Percentiles rank a stretch among this genome's conserved stretches.
These are phyloP conservation scores for Solanum phureja DNA, from an alignment of 257 asterid species.

Conservation along the genomic window DNA sequence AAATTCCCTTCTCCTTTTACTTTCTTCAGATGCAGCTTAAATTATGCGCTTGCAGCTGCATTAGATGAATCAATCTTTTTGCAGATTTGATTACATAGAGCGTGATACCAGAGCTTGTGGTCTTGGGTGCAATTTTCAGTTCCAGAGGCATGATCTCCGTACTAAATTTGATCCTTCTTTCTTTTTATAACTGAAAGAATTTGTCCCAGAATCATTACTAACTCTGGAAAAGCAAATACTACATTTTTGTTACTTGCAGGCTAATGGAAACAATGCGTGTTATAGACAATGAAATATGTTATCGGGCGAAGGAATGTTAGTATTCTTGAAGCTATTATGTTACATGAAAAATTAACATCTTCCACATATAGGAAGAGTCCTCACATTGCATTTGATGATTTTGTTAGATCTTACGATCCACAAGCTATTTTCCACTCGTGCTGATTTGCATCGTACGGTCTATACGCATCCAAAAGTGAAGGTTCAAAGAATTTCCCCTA, in stretches of 20 bases:
- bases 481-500: constrained; percentile 24
- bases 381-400: neutral
- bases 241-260: constrained; percentile 34
- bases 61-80: neutral
- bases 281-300: constrained; percentile 78
- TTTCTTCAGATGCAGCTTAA: neutral
- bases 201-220: neutral
- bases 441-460: constrained; percentile 77
- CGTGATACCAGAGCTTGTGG: constrained; percentile 97
- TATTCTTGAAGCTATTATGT: constrained; percentile 3
- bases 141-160: constrained; percentile 10
- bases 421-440: constrained; percentile 85
- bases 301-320: constrained; percentile 92
- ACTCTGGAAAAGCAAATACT: neutral
- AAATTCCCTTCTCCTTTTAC: constrained; percentile 12
- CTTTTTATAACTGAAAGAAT: neutral
- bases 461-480: constrained; percentile 79
- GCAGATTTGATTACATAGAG: constrained; percentile 85
- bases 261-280: constrained; percentile 81
- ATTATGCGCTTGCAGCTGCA: neutral
- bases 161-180: neutral
- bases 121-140: constrained; percentile 74
- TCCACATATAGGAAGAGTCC: neutral
- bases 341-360: neutral
- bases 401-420: constrained; percentile 72